phyloP scores from a whole-genome alignment of 1,139 yeast species.

The Debaryomyces sp. region DNA sequence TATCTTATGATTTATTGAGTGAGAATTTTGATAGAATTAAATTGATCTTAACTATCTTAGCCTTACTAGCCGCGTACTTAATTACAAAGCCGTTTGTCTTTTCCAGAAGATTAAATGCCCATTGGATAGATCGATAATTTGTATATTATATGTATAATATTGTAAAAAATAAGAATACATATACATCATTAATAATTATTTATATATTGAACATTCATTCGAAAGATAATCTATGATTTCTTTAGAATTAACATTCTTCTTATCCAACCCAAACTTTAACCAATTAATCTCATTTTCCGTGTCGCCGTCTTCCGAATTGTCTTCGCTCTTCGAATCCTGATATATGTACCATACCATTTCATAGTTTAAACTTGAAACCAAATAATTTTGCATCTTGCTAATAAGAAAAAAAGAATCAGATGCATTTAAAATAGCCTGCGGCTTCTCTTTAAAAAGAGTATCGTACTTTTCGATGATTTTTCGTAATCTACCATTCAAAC shows the following conservation, averaged over 20 bases:
- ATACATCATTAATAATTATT: conserved; percentile 6
- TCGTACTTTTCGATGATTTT: conserved; percentile 36
- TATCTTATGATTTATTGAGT: conserved; percentile 77
- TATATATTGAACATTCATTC: conserved; percentile 16
- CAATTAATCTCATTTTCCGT: conserved; percentile 24
- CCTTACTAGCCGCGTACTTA: conserved; percentile 47
- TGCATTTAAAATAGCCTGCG: conserved; percentile 6
- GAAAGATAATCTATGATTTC: conserved; percentile 26
- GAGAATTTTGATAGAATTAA: conserved; percentile 68
- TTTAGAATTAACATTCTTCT: conserved; percentile 14
- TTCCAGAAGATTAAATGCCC: conserved; percentile 44
- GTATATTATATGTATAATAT: neutral
- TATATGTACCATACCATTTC: conserved; percentile 48
- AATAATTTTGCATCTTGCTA: conserved; percentile 39
- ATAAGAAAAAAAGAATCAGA: conserved; percentile 31
- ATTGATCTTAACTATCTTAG: conserved; percentile 60
- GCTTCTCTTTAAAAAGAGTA: conserved; percentile 16
- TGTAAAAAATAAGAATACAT: neutral
- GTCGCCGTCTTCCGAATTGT: conserved; percentile 6
- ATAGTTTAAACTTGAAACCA: conserved; percentile 41
- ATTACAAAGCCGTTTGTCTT: conserved; percentile 62
- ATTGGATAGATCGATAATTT: conserved; percentile 30
- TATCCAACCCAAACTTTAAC: conserved; percentile 33
- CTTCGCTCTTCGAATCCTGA: conserved; percentile 21
- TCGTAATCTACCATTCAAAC: conserved; percentile 29